phyloP scores from a whole-genome alignment of 2,329 filamentous ascomycete species.

The Arthroderma uncinatum region DNA sequence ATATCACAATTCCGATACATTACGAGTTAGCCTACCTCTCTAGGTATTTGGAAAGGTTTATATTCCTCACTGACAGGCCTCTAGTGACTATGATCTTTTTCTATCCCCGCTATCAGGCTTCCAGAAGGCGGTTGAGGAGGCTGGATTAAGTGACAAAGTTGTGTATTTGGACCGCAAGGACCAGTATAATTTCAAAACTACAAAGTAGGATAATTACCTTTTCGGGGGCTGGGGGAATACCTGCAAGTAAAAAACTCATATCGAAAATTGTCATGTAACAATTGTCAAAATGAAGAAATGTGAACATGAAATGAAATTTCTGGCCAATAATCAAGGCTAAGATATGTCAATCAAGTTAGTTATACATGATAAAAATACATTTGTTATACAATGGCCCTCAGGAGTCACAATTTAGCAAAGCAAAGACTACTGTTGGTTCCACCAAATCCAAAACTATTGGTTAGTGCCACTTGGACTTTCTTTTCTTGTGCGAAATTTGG shows the following conservation, averaged over 20 bases:
- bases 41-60: not conserved
- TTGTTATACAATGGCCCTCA: not conserved
- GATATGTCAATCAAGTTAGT: too few species aligned
- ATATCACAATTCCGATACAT: conserved; percentile 53
- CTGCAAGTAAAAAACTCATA: not conserved
- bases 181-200: conserved; percentile 43
- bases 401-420: conserved; percentile 39
- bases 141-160: conserved; percentile 43
- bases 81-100: conserved; percentile 50
- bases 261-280: not conserved
- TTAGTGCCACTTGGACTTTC: conserved; percentile 61
- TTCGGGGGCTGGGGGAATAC: too few species aligned
- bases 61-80: not conserved
- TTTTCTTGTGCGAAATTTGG: conserved; percentile 59
- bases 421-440: conserved; percentile 89
- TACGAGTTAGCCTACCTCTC: conserved; percentile 34
- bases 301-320: too few species aligned
- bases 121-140: conserved; percentile 43
- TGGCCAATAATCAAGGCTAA: too few species aligned
- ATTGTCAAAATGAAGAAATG: too few species aligned
- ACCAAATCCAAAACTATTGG: conserved; percentile 96
- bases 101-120: conserved; percentile 50
- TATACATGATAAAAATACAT: not conserved
- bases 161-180: conserved; percentile 52
- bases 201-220: not conserved